Conservation (phyloP, 1,139 yeast species). For the Geotrichum histeridarum region DNA sequence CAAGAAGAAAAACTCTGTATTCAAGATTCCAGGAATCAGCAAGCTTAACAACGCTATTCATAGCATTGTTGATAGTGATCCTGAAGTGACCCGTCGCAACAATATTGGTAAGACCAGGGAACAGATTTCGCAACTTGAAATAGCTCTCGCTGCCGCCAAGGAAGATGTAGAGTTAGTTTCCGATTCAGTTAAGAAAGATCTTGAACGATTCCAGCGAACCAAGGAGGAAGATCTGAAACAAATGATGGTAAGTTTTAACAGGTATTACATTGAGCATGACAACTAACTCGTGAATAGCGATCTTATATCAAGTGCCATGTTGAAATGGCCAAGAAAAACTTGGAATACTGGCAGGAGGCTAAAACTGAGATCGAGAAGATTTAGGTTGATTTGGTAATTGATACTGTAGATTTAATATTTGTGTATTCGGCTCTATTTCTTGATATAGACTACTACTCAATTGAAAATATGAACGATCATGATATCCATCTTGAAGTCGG, state of each 20-base stretch:
- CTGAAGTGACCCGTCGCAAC: slow-evolving; percentile 59
- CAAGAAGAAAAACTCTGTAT: slow-evolving; percentile 34
- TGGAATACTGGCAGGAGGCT: slow-evolving; percentile 71
- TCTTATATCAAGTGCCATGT: slow-evolving; percentile 56
- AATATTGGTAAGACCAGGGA: slow-evolving; percentile 49
- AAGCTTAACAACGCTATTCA: slow-evolving; percentile 60
- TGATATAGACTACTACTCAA: neutral
- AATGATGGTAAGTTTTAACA: slow-evolving; percentile 38
- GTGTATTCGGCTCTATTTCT: neutral
- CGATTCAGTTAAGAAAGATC: slow-evolving; percentile 47
- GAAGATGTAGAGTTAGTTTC: slow-evolving; percentile 53
- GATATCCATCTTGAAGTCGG: too few relatives aligned
- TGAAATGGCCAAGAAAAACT: slow-evolving; percentile 66
- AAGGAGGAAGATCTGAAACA: slow-evolving; percentile 44
- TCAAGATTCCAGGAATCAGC: slow-evolving; percentile 45
- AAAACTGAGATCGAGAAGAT: slow-evolving; percentile 42
- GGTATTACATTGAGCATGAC: neutral
- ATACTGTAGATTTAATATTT: neutral
- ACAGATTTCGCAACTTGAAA: slow-evolving; percentile 51
- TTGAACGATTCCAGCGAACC: slow-evolving; percentile 45
- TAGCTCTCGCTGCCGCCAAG: slow-evolving; percentile 54
- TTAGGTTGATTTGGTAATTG: neutral
- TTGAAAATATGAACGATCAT: neutral
- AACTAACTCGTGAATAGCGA: slow-evolving; percentile 20
- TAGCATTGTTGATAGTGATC: slow-evolving; percentile 66